Evolutionary conservation across 176 grass and related monocot species (phyloP).

Genomic region (Microstegium vimineum): DNA sequence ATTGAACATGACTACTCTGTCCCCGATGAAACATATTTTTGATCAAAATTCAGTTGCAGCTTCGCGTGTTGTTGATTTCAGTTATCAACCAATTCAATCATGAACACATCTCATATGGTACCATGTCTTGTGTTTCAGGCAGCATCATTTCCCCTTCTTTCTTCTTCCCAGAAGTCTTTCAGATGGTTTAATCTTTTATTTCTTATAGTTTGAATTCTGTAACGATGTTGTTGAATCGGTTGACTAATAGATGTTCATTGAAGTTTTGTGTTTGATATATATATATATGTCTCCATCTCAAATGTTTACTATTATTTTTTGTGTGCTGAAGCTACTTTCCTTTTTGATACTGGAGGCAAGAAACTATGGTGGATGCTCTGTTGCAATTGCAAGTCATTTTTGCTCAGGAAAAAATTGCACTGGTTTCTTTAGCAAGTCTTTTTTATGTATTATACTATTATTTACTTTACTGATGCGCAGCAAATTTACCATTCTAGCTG

Average conservation of each 20-base stretch:
- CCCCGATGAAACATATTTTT: constrained; percentile 1
- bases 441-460: not conserved
- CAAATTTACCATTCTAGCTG: not conserved
- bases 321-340: not conserved
- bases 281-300: not conserved
- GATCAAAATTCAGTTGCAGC: constrained; percentile 20
- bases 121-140: constrained; percentile 13
- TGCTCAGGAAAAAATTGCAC: not conserved
- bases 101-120: constrained; percentile 20
- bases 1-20: not conserved
- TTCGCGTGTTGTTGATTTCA: constrained; percentile 18
- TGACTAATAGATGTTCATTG: not conserved
- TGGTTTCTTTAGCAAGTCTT: not conserved
- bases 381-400: not conserved
- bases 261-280: not conserved
- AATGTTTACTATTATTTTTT: not conserved
- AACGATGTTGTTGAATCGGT: not conserved
- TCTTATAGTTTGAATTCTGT: not conserved
- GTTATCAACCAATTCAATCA: constrained; percentile 31
- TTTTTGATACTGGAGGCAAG: not conserved
- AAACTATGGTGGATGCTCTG: not conserved
- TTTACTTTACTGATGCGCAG: not conserved
- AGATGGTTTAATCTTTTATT: not conserved
- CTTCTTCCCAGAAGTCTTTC: not conserved
- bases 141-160: not conserved